Conservation (phyloP, 1,284 basidiomycete genomes). For the Leccinum cinnamomeum region DNA sequence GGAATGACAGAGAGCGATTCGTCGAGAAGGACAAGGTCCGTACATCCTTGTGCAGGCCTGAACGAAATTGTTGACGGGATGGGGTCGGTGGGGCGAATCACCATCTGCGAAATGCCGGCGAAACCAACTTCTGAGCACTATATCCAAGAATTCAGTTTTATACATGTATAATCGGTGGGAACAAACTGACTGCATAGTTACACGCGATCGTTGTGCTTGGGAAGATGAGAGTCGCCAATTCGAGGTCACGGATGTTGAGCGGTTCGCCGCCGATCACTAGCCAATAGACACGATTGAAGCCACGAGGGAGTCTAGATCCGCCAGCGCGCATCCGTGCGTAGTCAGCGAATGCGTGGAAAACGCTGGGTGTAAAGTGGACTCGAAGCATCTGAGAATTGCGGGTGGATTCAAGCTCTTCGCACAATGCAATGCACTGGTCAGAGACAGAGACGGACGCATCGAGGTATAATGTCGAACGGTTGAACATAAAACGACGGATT, state of each 20-base stretch:
- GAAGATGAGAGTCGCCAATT: slow-evolving; percentile 26
- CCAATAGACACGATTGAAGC: slow-evolving; percentile 33
- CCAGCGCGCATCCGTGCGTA: slow-evolving; percentile 22
- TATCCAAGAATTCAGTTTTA: neutral
- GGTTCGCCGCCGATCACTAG: slow-evolving; percentile 33
- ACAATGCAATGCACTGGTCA: slow-evolving; percentile 28
- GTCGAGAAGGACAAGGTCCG: slow-evolving; percentile 30
- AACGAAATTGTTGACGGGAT: slow-evolving; percentile 30
- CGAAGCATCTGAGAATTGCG: slow-evolving; percentile 28
- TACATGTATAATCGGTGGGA: neutral
- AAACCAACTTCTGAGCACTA: slow-evolving; percentile 35
- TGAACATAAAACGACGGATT: slow-evolving; percentile 35
- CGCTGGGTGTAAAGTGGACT: slow-evolving; percentile 30
- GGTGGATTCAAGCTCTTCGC: slow-evolving; percentile 27
- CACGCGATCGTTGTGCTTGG: slow-evolving; percentile 31
- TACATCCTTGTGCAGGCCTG: slow-evolving; percentile 29
- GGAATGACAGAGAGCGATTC: slow-evolving; percentile 24
- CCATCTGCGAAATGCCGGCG: slow-evolving; percentile 34
- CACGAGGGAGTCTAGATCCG: slow-evolving; percentile 22
- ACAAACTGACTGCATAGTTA: slow-evolving; percentile 30
- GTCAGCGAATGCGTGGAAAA: slow-evolving; percentile 32
- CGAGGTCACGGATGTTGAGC: slow-evolving; percentile 25
- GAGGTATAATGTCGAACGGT: slow-evolving; percentile 31
- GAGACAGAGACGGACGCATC: slow-evolving; percentile 27
- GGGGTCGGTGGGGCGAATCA: slow-evolving; percentile 26